Evolutionary conservation across 106 monocot genomes (phyloP), one percentile per base, ranked within the genome.

Genomic region (Acorus gramineus): DNA sequence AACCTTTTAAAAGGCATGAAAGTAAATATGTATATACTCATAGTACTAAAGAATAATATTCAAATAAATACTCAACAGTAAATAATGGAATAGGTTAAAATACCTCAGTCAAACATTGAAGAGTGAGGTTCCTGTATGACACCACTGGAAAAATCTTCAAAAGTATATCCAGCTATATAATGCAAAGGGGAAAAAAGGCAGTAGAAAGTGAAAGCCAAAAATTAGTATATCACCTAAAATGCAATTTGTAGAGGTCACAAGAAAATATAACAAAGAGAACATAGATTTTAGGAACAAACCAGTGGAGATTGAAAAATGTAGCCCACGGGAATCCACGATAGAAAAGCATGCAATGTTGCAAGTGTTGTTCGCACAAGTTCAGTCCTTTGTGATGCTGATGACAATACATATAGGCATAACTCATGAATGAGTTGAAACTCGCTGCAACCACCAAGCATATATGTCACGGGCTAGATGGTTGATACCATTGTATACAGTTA

Each of bases 371-470:
- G 73, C 72, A 99, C 86, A 50, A 99, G 86, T 72, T 92, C 98
- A 55, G 92, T 71, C 73, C 88, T 85, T 79, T 89, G 98, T 44
- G 98, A 92, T 71, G 89, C 98, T 8, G 89, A 28, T 28, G 28
- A 86, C 50, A 99, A 69, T 5, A 99, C 92, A 78, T 89, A 92
- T 71, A 89, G 79, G 76, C 98, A 99, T 65, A 99, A 74, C 78
- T 89, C 92, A 66, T 99, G 98, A 76, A 99, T 92, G 54, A 99
- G 87, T 57, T 92, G 98, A 74, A 99, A 99, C 68, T 99, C 98
- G 61, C 92, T 99, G 98, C 28, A 28, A 28, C 28, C 28, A 28
- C 28, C 28, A 28, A 28, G 28, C 28, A 28, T 28, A 28, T 28
- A 28, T 28, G 28, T 28, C 28, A 28, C 28, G 28, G 28, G 28